phyloP scores from a whole-genome alignment of 2,329 filamentous ascomycete species.

The Claviceps sp. region DNA sequence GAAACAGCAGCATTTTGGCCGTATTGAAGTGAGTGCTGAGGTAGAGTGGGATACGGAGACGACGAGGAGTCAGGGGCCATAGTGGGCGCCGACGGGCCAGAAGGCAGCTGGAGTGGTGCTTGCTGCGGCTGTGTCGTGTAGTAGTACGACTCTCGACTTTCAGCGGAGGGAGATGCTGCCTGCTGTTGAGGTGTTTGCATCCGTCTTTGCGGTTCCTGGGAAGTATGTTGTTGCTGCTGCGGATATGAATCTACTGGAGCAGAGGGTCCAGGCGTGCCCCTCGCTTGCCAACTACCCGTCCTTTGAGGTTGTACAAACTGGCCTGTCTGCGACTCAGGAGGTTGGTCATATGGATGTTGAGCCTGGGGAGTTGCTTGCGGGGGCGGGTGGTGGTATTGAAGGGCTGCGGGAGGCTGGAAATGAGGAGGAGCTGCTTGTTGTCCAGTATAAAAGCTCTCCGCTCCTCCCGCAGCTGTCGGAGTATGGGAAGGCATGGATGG shows the following conservation, averaged over 20 bases:
- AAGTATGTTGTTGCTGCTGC: constrained; percentile 12
- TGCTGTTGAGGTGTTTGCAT: constrained; percentile 18
- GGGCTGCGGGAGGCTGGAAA: constrained; percentile 7
- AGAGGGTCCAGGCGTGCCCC: constrained; percentile 24
- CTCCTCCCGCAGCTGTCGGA: constrained; percentile 34
- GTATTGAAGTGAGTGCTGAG: constrained; percentile 32
- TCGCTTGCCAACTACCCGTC: constrained; percentile 37
- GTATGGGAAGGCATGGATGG: constrained; percentile 50
- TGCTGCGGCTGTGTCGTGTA: constrained; percentile 28
- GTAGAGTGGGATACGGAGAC: constrained; percentile 39
- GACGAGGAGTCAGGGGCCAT: constrained; percentile 27
- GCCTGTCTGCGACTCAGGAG: constrained; percentile 24
- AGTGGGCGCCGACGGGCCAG: constrained; percentile 24
- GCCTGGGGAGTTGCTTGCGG: constrained; percentile 21
- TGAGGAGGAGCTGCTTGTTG: constrained; percentile 42
- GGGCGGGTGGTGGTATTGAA: constrained; percentile 14
- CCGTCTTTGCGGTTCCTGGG: constrained; percentile 14
- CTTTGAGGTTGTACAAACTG: constrained; percentile 35
- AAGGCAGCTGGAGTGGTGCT: constrained; percentile 14
- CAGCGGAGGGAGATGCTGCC: constrained; percentile 20
- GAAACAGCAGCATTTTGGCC: constrained; percentile 30
- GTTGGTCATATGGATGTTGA: constrained; percentile 31
- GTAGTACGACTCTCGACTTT: constrained; percentile 46
- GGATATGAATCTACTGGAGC: constrained; percentile 19
- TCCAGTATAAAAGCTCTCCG: constrained; percentile 73